phyloP scores from a whole-genome alignment of 163 green algal species.

The Trebouxia gelatinosa region DNA sequence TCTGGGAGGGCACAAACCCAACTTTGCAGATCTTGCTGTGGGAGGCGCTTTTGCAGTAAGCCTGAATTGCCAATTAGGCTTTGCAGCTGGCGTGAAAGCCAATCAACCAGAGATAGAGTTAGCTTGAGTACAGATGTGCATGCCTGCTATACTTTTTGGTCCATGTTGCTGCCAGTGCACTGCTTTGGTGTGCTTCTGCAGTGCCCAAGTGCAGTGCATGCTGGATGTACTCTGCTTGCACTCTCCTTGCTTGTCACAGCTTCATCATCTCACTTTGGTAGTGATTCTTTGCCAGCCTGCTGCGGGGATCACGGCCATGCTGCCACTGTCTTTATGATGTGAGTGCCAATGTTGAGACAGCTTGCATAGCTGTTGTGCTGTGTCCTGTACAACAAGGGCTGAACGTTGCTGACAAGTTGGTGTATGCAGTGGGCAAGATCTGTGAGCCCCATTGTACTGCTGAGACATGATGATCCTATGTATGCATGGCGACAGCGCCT shows the following conservation, averaged over 20 bases:
- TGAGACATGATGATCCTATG: background rate
- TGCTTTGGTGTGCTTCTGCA: too few species aligned
- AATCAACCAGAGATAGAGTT: background rate
- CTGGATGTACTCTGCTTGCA: background rate
- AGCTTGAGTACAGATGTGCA: too few species aligned
- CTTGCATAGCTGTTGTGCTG: background rate
- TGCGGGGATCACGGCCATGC: background rate
- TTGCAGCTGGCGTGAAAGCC: background rate
- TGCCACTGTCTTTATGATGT: background rate
- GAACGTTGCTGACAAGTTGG: too few species aligned
- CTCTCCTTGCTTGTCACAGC: background rate
- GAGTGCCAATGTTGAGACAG: background rate
- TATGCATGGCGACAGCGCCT: conserved; percentile 5
- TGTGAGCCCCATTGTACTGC: background rate
- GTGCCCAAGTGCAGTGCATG: background rate
- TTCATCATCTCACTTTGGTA: background rate
- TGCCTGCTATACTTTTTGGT: too few species aligned
- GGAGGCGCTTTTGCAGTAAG: conserved; percentile 13
- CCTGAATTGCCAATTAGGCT: background rate
- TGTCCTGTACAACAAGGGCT: too few species aligned
- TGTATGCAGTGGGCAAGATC: conserved; percentile 15
- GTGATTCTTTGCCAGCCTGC: background rate
- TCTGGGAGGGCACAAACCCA: background rate
- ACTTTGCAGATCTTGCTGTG: conserved; percentile 9
- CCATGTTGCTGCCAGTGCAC: too few species aligned